Conservation (phyloP, 345 rosid species). For the Eucalyptus microcorys region DNA sequence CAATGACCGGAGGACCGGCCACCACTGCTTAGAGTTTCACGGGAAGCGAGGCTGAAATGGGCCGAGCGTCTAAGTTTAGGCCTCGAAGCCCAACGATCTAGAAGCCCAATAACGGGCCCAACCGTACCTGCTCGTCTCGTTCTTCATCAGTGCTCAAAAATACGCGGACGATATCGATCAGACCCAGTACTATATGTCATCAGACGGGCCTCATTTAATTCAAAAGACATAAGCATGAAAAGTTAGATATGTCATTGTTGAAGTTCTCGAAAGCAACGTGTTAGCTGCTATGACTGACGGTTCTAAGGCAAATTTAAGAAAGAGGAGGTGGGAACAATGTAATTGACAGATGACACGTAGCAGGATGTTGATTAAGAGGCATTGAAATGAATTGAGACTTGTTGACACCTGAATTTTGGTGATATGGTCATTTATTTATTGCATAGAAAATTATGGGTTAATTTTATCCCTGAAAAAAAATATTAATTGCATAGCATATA, state of each 20-base stretch:
- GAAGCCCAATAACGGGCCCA: neutral
- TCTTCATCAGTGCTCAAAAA: neutral
- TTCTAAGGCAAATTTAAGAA: neutral
- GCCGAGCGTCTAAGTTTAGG: neutral
- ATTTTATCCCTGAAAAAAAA: too few relatives aligned
- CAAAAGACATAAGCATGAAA: neutral
- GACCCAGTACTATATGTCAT: neutral
- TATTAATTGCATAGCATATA: too few relatives aligned
- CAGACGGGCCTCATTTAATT: neutral
- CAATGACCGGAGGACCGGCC: neutral
- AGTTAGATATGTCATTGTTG: neutral
- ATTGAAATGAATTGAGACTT: neutral
- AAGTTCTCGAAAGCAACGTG: neutral
- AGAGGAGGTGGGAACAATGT: neutral
- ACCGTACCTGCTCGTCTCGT: neutral
- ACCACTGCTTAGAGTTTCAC: neutral
- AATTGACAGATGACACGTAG: neutral
- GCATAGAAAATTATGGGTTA: too few relatives aligned
- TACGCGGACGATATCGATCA: neutral
- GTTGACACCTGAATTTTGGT: too few relatives aligned
- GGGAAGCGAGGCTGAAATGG: neutral
- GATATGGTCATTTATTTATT: too few relatives aligned
- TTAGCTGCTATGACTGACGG: neutral
- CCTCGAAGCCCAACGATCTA: neutral
- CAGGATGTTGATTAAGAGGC: neutral